Evolutionary conservation across 371 early-diverging fungal genomes (phyloP), one percentile per base, ranked within the genome.

Genomic region (Chytridiales sp.): DNA sequence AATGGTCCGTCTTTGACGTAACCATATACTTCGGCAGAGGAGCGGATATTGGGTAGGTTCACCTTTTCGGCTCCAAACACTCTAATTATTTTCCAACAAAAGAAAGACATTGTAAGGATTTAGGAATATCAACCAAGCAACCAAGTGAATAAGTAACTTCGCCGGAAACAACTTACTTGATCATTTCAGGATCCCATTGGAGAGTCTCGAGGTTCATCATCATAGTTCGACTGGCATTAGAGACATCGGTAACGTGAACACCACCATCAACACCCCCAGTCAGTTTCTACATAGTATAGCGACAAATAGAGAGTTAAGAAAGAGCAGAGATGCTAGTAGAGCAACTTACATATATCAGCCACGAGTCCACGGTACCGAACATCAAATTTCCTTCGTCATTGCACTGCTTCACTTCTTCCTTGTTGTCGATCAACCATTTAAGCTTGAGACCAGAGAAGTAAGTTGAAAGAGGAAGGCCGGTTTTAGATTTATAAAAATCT

Each of bases 171-270:
- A 53, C 72, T 58, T 77, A 88, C 75, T 85, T 67, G 41, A 87
- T 78, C 36, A 87, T 75, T 61, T 87, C 79, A 4, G 84, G 74
- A 75, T 89, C 88, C 96, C 96, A 97, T 51, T 83, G 39, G 40
- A 91, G 68, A 15, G 85, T 87, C 31, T 85, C 68, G 48, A 97
- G 77, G 66, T 95, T 86, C 93, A 97, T 92, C 11, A 97, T 75
- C 90, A 93, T 89, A 6, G 95, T 96, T 41, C 97, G 82, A 61
- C 90, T 88, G 34, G 97, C 97, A 68, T 97, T 97, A 29, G 96
- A 91, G 4, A 95, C 93, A 72, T 97, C 97, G 0, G 95, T 96
- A 1, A 87, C 86, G 64, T 89, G 81, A 11, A 85, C 73, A 27
- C 87, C 88, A 15, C 84, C 84, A 13, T 84, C 55, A 8, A 55